Evolutionary conservation across 169 alveolate species (phyloP).

Genomic region (Babesia microti): DNA sequence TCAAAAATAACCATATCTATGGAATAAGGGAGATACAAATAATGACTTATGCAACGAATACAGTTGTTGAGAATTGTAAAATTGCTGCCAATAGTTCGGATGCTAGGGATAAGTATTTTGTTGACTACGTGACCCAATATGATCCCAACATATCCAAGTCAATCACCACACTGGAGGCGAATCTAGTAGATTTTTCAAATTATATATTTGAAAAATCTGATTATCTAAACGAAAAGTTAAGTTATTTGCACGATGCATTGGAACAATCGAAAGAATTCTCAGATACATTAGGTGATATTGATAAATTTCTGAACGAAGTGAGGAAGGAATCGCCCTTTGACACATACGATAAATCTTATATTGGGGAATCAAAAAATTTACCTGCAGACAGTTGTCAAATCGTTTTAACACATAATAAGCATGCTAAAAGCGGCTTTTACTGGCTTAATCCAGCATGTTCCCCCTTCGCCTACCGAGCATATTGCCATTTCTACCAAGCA

Average conservation of each 20-base stretch:
- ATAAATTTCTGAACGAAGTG: conserved; percentile 44
- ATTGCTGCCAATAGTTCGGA: conserved; percentile 77
- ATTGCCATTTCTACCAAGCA: conserved; percentile 69
- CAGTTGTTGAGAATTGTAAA: conserved; percentile 69
- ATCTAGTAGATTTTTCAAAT: conserved; percentile 55
- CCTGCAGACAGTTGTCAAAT: conserved; percentile 79
- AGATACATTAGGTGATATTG: conserved; percentile 50
- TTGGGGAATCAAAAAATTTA: conserved; percentile 66
- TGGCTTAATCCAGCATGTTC: conserved; percentile 80
- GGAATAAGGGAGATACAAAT: conserved; percentile 74
- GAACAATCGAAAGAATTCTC: conserved; percentile 50
- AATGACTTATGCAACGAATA: conserved; percentile 64
- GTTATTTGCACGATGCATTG: conserved; percentile 27
- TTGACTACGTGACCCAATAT: conserved; percentile 65
- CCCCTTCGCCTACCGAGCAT: conserved; percentile 69
- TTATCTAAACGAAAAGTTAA: conserved; percentile 52
- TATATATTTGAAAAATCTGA: conserved; percentile 58
- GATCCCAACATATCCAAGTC: conserved; percentile 58
- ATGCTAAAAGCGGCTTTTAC: conserved; percentile 76
- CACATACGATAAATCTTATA: conserved; percentile 1
- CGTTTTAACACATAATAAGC: conserved; percentile 41
- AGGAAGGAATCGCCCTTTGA: conserved; percentile 46
- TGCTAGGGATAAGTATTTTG: conserved; percentile 79
- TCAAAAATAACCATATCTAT: conserved; percentile 60
- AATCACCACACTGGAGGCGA: conserved; percentile 65